A percentile compares a stretch with the other conserved stretches of the same genome.
Evolutionary conservation across 164 flowering plant genomes (phyloP).

Genomic region (Magnolia kwangsiensis): DNA sequence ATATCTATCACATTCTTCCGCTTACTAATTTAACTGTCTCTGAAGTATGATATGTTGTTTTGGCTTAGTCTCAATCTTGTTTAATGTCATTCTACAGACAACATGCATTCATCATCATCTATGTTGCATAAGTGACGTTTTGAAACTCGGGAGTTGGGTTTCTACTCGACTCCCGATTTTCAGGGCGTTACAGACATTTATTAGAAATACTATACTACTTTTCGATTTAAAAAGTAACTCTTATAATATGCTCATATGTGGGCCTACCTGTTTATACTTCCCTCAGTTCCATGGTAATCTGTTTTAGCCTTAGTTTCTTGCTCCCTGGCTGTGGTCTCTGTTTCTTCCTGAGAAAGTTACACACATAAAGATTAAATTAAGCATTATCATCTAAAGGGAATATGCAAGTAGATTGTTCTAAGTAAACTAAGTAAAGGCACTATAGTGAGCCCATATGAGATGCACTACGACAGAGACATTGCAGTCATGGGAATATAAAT

Average conservation of each 20-base stretch:
- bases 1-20: too few species aligned
- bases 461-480: not conserved
- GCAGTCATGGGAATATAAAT: not conserved
- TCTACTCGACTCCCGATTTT: too few species aligned
- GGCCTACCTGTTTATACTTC: conserved; percentile 48
- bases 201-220: not conserved
- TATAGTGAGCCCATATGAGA: not conserved
- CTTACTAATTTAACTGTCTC: too few species aligned
- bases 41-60: too few species aligned
- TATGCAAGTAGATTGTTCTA: not conserved
- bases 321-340: conserved; percentile 32
- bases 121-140: too few species aligned
- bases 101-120: too few species aligned
- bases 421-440: not conserved
- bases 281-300: conserved; percentile 20
- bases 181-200: too few species aligned
- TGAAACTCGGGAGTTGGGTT: too few species aligned
- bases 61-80: too few species aligned
- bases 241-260: not conserved
- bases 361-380: not conserved
- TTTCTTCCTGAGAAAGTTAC: conserved; percentile 49
- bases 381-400: not conserved
- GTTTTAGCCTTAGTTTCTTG: conserved; percentile 24
- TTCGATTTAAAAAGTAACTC: not conserved
- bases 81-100: too few species aligned